These are phyloP conservation scores for Bombardia bombarda DNA, from an alignment of 495 filamentous ascomycete species.

Conservation along the genomic window DNA sequence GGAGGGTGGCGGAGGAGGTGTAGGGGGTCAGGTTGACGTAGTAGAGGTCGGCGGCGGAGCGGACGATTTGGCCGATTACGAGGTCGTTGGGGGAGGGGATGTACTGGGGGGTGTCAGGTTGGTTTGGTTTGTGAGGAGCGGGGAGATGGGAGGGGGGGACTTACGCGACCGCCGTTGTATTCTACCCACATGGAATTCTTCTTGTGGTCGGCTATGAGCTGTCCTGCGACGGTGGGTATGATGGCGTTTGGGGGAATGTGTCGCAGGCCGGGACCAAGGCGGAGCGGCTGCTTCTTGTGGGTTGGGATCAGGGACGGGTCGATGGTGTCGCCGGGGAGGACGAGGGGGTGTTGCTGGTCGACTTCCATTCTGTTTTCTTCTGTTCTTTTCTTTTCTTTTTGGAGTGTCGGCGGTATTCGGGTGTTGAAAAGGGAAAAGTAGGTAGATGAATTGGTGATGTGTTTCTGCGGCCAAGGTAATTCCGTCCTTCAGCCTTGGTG, in stretches of 20 bases:
- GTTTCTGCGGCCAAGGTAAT: no score
- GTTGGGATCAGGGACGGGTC: constrained; percentile 54
- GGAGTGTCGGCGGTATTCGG: neutral
- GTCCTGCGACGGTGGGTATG: constrained; percentile 68
- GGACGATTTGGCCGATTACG: constrained; percentile 76
- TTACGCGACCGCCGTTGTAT: constrained; percentile 55
- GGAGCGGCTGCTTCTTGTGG: constrained; percentile 59
- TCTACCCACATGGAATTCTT: constrained; percentile 80
- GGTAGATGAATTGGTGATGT: no score
- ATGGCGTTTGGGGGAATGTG: constrained; percentile 65
- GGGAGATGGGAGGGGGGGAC: neutral
- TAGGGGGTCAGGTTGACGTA: constrained; percentile 52
- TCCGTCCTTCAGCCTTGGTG: neutral
- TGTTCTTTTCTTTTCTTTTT: constrained; percentile 5
- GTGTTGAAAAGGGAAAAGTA: no score
- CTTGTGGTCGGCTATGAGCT: constrained; percentile 62
- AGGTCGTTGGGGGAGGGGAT: constrained; percentile 69
- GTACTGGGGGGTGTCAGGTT: constrained; percentile 47
- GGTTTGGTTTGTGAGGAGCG: neutral
- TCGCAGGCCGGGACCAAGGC: constrained; percentile 76
- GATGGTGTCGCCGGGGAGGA: constrained; percentile 75
- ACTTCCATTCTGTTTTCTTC: constrained; percentile 17
- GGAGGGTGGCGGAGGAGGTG: constrained; percentile 65
- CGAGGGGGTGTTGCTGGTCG: constrained; percentile 46
- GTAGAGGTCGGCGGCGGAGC: constrained; percentile 66